Percentiles rank a stretch among this genome's conserved stretches.
phyloP scores from a whole-genome alignment of 2,329 filamentous ascomycete genomes.

The Clarireedia homoeocarpa region DNA sequence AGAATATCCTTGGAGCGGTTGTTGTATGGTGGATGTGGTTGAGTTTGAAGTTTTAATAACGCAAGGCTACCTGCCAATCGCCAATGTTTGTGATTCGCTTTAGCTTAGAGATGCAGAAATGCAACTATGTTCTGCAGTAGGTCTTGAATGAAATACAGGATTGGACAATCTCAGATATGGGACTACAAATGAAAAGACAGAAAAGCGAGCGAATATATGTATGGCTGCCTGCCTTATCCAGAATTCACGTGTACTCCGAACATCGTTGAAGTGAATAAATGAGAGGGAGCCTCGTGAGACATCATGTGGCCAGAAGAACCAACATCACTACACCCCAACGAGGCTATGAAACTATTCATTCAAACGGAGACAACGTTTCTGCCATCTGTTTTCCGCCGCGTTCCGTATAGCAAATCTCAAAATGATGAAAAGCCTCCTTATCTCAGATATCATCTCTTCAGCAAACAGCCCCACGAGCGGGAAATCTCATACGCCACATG shows the following conservation, averaged over 20 bases:
- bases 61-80: too few species aligned
- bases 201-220: slow-evolving; percentile 1
- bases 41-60: too few species aligned
- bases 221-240: neutral
- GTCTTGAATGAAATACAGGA: neutral
- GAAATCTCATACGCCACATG: neutral
- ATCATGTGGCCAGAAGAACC: neutral
- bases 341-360: neutral
- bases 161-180: neutral
- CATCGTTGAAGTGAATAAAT: neutral
- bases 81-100: too few species aligned
- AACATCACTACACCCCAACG: neutral
- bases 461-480: neutral
- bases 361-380: neutral
- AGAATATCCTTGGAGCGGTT: too few species aligned
- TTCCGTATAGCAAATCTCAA: neutral
- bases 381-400: too few species aligned
- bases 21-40: too few species aligned
- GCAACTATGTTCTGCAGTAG: neutral
- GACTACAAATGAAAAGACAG: neutral
- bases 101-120: too few species aligned
- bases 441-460: neutral
- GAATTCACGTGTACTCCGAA: neutral
- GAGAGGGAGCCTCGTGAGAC: neutral
- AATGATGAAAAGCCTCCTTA: neutral